Conservation (phyloP, 441 rosid species). For the Raphanus hybrid region DNA sequence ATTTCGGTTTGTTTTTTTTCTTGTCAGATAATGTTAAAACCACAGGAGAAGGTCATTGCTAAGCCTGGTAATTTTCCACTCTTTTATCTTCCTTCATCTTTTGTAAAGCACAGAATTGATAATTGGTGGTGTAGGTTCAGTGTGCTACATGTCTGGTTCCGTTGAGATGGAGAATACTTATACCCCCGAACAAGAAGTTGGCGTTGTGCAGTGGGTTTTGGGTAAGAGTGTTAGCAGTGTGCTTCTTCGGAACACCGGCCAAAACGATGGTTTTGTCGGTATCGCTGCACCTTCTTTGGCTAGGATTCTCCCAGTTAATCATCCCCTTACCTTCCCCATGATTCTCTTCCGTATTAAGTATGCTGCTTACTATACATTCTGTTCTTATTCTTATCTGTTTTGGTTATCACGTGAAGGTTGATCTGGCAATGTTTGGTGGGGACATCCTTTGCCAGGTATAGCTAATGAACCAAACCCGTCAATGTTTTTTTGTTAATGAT, state of each 20-base stretch:
- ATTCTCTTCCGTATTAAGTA: neutral
- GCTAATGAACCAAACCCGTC: slow-evolving; percentile 13
- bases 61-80: slow-evolving; percentile 23
- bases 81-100: neutral
- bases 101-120: neutral
- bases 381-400: slow-evolving; percentile 22
- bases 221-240: slow-evolving; percentile 85
- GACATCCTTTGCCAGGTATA: slow-evolving; percentile 93
- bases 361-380: neutral
- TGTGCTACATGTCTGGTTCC: slow-evolving; percentile 13
- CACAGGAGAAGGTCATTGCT: slow-evolving; percentile 89
- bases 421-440: slow-evolving; percentile 93
- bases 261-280: slow-evolving; percentile 89
- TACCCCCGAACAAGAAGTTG: slow-evolving; percentile 87
- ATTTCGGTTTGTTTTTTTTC: slow-evolving; percentile 4
- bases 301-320: slow-evolving; percentile 93
- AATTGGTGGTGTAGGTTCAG: neutral
- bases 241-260: slow-evolving; percentile 68
- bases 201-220: slow-evolving; percentile 96
- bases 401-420: slow-evolving; percentile 57
- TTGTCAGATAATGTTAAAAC: slow-evolving; percentile 88
- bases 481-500: neutral
- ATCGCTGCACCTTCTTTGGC: slow-evolving; percentile 93
- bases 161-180: slow-evolving; percentile 63
- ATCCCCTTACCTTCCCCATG: slow-evolving; percentile 23